phyloP scores from a whole-genome alignment of 2,329 filamentous ascomycete species.

The Torrubiellomyces zombiae region DNA sequence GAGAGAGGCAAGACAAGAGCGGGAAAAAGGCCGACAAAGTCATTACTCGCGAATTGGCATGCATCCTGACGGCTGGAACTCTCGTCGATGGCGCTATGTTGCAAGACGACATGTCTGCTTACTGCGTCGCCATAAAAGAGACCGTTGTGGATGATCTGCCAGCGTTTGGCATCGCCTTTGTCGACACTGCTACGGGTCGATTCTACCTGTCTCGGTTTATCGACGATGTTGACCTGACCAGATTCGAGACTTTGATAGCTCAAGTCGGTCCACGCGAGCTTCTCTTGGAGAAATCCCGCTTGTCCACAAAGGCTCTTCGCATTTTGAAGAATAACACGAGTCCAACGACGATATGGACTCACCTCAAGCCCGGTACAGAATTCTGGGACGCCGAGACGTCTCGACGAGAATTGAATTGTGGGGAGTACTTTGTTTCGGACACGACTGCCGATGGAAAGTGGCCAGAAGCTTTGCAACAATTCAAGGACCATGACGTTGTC shows the following conservation, averaged over 20 bases:
- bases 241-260: slow-evolving; percentile 91
- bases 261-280: slow-evolving; percentile 82
- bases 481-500: slow-evolving; percentile 59
- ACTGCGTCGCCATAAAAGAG: slow-evolving; percentile 89
- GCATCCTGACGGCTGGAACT: slow-evolving; percentile 81
- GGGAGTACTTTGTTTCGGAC: slow-evolving; percentile 57
- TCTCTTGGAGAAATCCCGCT: slow-evolving; percentile 68
- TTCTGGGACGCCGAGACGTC: slow-evolving; percentile 82
- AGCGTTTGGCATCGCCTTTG: slow-evolving; percentile 81
- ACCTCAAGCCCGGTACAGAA: slow-evolving; percentile 70
- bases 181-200: slow-evolving; percentile 88
- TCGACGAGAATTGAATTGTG: slow-evolving; percentile 61
- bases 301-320: slow-evolving; percentile 77
- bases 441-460: slow-evolving; percentile 45
- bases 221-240: slow-evolving; percentile 85
- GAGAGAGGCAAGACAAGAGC: slow-evolving; percentile 57
- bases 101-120: slow-evolving; percentile 93
- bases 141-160: slow-evolving; percentile 56
- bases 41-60: slow-evolving; percentile 78
- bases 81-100: slow-evolving; percentile 93
- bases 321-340: slow-evolving; percentile 93
- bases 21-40: slow-evolving; percentile 77
- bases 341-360: slow-evolving; percentile 89
- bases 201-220: slow-evolving; percentile 87
- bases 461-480: slow-evolving; percentile 58